Base-by-base conservation (phyloP, 2,329 filamentous ascomycete species). In the Pestalotiopsis sp. region DNA sequence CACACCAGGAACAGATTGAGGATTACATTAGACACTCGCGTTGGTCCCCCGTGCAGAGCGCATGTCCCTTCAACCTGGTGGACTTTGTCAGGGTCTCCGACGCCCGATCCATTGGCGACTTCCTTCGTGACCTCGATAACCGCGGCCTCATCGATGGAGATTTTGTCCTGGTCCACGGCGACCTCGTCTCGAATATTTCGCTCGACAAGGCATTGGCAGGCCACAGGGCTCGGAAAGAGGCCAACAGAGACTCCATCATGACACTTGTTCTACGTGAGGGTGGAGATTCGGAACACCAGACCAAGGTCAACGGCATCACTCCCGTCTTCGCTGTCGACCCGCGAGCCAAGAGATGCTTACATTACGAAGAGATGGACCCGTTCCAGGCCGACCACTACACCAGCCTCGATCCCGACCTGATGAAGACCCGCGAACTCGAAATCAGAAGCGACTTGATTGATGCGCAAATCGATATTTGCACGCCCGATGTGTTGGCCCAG, bases 161-260 rank as follows among this genome's bases (percentile, higher is more conserved):
- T 81, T 99, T 99, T 76, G 85, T 99, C 41, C 84, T 97, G 9
- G 94, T 98, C 2, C 95, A 97, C 78, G 95, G 95, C 68, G 96
- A 99, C 79, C 87, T 98, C 31, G 91, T 99, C 64, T 93, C 94
- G 72, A 98, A 98, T 76, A 84, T 98, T 67, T 88, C 92, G 20
- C 90, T 99, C n/a, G 93, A 95, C 70, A 85, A 85, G 62, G 92
- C 93, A 9, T 83, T 99, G 65, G 89, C 90, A 3, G 90, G 90
- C 66, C 96, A 99, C 79, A 90, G 93, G 70, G 91, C 91, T 67
- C 91, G 96, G 69, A 90, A 94, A 69, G 88, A 91, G 76, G 90
- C 91, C 66, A 94, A 97, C 82, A 95, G 96, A 76, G 95, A 97
- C 78, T 94, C 95, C 49, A 97, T 98, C 81, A 98, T 99, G 96